These are phyloP conservation scores for Phyllosticta ampelicida DNA, from an alignment of 2,329 filamentous ascomycete species.

Conservation along the genomic window DNA sequence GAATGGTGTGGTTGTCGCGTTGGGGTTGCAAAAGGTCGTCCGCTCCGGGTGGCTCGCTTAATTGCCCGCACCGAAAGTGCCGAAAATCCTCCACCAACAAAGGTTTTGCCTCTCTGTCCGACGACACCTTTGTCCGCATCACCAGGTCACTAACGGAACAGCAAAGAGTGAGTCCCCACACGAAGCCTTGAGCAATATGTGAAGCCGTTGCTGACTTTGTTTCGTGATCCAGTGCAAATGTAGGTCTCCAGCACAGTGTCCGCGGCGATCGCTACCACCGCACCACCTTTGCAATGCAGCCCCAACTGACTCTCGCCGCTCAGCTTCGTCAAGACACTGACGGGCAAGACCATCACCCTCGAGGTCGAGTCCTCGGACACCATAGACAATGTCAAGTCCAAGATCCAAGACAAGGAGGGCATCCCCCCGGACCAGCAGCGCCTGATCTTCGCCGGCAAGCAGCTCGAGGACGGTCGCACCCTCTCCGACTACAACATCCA, in stretches of 20 bases:
- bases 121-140: conserved; percentile 10
- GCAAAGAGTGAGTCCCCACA: conserved; percentile 6
- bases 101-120: conserved; percentile 8
- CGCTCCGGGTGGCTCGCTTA: conserved; percentile 19
- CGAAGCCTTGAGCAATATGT: not conserved
- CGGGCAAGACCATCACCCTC: conserved; percentile 99
- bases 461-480: conserved; percentile 96
- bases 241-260: conserved; percentile 40
- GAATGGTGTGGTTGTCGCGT: not conserved
- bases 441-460: conserved; percentile 97
- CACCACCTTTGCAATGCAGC: conserved; percentile 16
- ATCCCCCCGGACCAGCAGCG: conserved; percentile 98
- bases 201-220: conserved; percentile 12
- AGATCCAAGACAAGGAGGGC: conserved; percentile 99
- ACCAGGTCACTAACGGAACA: conserved; percentile 11
- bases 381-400: conserved; percentile 99
- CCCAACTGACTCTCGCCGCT: conserved; percentile 18
- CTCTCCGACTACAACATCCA: conserved; percentile 99
- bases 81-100: conserved; percentile 9
- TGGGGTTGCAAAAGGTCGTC: not conserved
- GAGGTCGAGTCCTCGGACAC: conserved; percentile 99
- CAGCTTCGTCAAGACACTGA: conserved; percentile 99
- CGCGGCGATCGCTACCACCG: conserved; percentile 12
- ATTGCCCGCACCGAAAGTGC: conserved; percentile 4
- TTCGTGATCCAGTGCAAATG: conserved; percentile 67